Percentiles rank a stretch among this genome's conserved stretches.
phyloP scores from a whole-genome alignment of 495 filamentous ascomycete genomes.

The Daldinia decipiens region DNA sequence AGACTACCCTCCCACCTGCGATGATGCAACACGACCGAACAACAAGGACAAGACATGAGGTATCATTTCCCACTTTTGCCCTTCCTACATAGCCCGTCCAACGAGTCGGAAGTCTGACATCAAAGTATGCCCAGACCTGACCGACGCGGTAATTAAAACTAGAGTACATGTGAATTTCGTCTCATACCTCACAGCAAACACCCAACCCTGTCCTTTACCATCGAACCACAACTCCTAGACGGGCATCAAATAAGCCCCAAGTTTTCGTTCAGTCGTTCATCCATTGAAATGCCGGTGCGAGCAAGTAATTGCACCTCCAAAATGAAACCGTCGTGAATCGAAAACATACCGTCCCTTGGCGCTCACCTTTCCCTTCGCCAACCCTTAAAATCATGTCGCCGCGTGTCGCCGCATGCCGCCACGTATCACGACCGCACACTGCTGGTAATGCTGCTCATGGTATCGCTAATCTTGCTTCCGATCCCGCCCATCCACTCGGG shows the following conservation, averaged over 20 bases:
- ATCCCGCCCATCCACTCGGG: conserved; percentile 61
- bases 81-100: conserved; percentile 6
- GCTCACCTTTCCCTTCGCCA: background rate
- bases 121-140: background rate
- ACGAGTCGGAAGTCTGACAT: conserved; percentile 4
- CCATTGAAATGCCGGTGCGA: conserved; percentile 6
- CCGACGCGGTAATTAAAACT: conserved; percentile 5
- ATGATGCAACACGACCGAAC: background rate
- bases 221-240: conserved; percentile 13
- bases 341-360: background rate
- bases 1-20: background rate
- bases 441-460: conserved; percentile 53
- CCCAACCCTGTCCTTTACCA: background rate
- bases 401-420: background rate
- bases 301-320: conserved; percentile 8
- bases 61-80: conserved; percentile 19
- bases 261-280: conserved; percentile 8
- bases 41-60: background rate
- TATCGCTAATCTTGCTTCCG: conserved; percentile 54
- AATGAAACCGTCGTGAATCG: conserved; percentile 11
- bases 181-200: background rate
- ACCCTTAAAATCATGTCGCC: background rate
- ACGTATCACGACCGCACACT: conserved; percentile 43
- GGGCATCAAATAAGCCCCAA: conserved; percentile 8
- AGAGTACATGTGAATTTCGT: conserved; percentile 8